Percentiles rank a stretch among this genome's conserved stretches.
These are phyloP conservation scores for Rhizophora mangle DNA, from an alignment of 345 rosid species.

Conservation along the genomic window DNA sequence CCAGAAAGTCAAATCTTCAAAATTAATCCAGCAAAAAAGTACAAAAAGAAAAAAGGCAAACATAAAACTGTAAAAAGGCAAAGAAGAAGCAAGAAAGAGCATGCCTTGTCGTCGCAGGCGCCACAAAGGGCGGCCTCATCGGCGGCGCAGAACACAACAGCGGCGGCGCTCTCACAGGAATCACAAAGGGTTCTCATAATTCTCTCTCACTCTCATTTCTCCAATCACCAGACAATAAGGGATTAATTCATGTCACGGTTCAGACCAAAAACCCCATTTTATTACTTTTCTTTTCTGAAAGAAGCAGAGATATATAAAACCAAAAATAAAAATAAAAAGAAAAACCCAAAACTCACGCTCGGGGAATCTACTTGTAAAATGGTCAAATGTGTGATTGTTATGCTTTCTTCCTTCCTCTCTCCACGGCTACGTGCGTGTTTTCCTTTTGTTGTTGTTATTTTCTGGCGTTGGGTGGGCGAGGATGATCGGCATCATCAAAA, in stretches of 20 bases:
- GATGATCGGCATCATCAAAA: too few species aligned
- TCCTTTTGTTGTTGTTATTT: not conserved
- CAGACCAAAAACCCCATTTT: not conserved
- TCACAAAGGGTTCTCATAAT: conserved; percentile 81
- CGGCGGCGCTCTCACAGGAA: conserved; percentile 83
- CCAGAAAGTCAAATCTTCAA: not conserved
- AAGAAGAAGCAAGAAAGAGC: not conserved
- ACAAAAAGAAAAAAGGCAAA: not conserved
- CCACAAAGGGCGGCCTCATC: conserved; percentile 85
- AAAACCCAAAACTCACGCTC: not conserved
- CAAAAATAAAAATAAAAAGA: too few species aligned
- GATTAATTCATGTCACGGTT: not conserved
- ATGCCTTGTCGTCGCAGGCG: conserved; percentile 74
- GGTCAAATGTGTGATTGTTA: not conserved
- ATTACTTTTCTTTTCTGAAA: too few species aligned
- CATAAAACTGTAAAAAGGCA: not conserved
- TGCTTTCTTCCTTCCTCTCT: not conserved
- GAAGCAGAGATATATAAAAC: too few species aligned
- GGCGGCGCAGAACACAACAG: conserved; percentile 82
- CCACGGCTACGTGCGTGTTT: not conserved
- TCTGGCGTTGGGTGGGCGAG: not conserved
- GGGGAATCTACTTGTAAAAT: not conserved
- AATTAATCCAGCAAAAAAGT: not conserved
- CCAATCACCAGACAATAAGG: conserved; percentile 9
- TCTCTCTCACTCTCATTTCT: conserved; percentile 37